Evolutionary conservation across 2,329 filamentous ascomycete species (phyloP).

Genomic region (Microdochium bolleyi): DNA sequence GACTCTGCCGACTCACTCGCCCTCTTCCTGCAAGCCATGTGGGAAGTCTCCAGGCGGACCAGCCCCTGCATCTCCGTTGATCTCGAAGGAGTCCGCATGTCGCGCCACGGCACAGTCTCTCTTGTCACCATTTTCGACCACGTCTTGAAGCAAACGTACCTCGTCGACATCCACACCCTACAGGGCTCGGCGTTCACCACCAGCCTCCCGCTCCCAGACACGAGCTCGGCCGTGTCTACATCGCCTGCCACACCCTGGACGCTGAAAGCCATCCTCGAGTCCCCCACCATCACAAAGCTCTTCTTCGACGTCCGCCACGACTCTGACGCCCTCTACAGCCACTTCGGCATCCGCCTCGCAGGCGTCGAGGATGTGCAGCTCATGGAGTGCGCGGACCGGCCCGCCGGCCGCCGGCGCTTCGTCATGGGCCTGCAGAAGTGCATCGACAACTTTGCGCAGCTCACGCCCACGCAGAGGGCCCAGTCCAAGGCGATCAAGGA

Average conservation of each 20-base stretch:
- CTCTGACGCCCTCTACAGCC: constrained; percentile 43
- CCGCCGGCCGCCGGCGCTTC: not conserved
- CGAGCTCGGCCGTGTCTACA: not conserved
- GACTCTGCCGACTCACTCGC: not conserved
- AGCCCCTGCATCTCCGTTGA: not conserved
- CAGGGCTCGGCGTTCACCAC: not conserved
- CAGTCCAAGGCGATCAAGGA: constrained; percentile 27
- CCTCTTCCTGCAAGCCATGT: not conserved
- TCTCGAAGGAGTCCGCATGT: not conserved
- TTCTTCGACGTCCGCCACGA: constrained; percentile 53
- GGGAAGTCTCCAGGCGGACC: not conserved
- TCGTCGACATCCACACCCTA: not conserved
- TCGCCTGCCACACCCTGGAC: constrained; percentile 1
- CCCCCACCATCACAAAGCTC: constrained; percentile 32
- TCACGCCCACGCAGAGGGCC: constrained; percentile 6
- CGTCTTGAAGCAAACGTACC: not conserved
- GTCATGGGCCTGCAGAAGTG: constrained; percentile 17
- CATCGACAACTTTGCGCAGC: constrained; percentile 17
- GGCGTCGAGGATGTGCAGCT: constrained; percentile 47
- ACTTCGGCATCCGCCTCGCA: constrained; percentile 30
- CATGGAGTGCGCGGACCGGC: constrained; percentile 37
- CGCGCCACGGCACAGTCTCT: not conserved
- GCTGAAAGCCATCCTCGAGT: constrained; percentile 36
- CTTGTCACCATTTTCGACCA: not conserved
- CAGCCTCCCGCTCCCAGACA: not conserved